Evolutionary conservation across 1,139 yeast genomes (phyloP).

Genomic region (Zhuliangozyma blackwelliae): DNA sequence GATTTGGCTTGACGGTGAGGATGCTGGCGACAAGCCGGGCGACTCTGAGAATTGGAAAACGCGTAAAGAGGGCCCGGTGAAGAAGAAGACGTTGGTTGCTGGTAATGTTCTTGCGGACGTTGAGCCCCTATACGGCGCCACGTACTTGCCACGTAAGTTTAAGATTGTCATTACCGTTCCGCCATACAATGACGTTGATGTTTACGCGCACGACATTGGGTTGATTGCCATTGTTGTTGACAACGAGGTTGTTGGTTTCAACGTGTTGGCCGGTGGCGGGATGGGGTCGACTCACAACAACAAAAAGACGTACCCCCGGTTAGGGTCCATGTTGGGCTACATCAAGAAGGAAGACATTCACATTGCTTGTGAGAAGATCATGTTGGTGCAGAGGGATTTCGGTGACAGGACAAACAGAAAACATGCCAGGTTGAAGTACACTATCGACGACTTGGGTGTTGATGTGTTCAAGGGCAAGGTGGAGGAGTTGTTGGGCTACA

Average conservation of each 20-base stretch:
- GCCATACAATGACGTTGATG: slow-evolving; percentile 95
- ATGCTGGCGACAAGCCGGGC: slow-evolving; percentile 62
- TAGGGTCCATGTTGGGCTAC: slow-evolving; percentile 84
- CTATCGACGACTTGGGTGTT: slow-evolving; percentile 87
- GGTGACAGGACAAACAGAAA: slow-evolving; percentile 97
- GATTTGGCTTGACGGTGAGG: slow-evolving; percentile 91
- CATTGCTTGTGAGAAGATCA: slow-evolving; percentile 81
- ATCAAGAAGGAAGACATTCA: slow-evolving; percentile 64
- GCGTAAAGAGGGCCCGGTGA: slow-evolving; percentile 74
- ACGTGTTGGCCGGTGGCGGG: slow-evolving; percentile 95
- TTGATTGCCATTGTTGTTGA: slow-evolving; percentile 81
- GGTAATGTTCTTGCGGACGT: slow-evolving; percentile 81
- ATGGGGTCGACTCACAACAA: slow-evolving; percentile 98
- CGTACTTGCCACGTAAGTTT: slow-evolving; percentile 93
- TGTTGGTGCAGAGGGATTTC: slow-evolving; percentile 90
- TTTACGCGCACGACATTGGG: slow-evolving; percentile 93
- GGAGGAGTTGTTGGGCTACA: slow-evolving; percentile 77
- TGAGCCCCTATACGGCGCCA: slow-evolving; percentile 85
- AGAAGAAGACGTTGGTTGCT: slow-evolving; percentile 76
- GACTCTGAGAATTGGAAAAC: slow-evolving; percentile 70
- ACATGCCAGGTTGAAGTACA: slow-evolving; percentile 96
- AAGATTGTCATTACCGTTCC: slow-evolving; percentile 94
- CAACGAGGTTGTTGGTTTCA: slow-evolving; percentile 67
- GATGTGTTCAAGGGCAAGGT: slow-evolving; percentile 76
- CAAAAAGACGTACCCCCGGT: slow-evolving; percentile 93